Percentiles rank a stretch among this genome's conserved stretches.
Evolutionary conservation across 306 rosid genomes (phyloP).

Genomic region (Cajanus cajan): DNA sequence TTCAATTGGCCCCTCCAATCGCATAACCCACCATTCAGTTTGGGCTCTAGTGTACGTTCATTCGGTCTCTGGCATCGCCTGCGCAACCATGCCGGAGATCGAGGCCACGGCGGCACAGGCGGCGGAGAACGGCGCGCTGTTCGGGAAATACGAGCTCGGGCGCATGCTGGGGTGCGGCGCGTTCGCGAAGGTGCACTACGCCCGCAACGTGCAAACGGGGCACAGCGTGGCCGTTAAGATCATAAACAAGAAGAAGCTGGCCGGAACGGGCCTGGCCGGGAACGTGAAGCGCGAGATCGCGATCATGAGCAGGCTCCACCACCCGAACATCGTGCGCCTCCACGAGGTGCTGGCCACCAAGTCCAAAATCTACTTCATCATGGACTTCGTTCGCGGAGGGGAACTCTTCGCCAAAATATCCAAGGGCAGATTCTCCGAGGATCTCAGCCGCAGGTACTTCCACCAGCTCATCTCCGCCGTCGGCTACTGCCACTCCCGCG

Average conservation of each 20-base stretch:
- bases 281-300: slow-evolving; percentile 47
- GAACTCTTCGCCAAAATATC: slow-evolving; percentile 42
- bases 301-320: slow-evolving; percentile 47
- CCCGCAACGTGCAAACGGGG: slow-evolving; percentile 39
- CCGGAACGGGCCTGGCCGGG: slow-evolving; percentile 23
- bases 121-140: slow-evolving; percentile 31
- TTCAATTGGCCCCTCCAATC: background rate
- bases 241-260: slow-evolving; percentile 46
- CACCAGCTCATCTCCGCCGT: slow-evolving; percentile 48
- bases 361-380: slow-evolving; percentile 37
- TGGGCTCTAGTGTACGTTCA: no score
- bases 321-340: slow-evolving; percentile 45
- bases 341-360: slow-evolving; percentile 50
- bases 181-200: slow-evolving; percentile 49
- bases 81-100: slow-evolving; percentile 47
- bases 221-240: slow-evolving; percentile 50
- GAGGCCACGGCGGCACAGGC: no score
- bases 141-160: slow-evolving; percentile 51
- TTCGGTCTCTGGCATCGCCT: slow-evolving; percentile 42
- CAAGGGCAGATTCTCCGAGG: slow-evolving; percentile 42
- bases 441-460: slow-evolving; percentile 41
- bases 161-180: slow-evolving; percentile 50
- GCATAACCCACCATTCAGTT: background rate
- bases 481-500: slow-evolving; percentile 46
- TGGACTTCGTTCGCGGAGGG: slow-evolving; percentile 47